These are phyloP conservation scores for Nicotiana paniculata DNA, from an alignment of 257 asterid species.

Conservation along the genomic window DNA sequence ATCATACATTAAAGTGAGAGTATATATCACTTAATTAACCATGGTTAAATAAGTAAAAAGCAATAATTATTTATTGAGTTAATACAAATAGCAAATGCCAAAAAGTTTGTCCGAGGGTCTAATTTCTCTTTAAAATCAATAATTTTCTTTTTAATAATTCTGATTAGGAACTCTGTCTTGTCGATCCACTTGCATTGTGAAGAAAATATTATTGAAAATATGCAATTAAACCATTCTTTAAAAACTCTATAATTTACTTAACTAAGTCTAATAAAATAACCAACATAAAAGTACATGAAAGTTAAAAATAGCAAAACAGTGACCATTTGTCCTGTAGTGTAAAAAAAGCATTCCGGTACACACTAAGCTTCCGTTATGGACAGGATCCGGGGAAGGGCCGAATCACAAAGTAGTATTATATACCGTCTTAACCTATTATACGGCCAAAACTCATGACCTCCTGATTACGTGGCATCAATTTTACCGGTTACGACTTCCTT, in stretches of 20 bases:
- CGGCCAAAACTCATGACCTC: too few species aligned
- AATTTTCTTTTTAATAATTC: background rate
- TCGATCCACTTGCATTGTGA: background rate
- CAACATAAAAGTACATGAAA: background rate
- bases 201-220: background rate
- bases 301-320: background rate
- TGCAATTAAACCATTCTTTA: background rate
- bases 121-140: background rate
- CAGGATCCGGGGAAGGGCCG: too few species aligned
- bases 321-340: conserved; percentile 14
- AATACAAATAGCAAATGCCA: too few species aligned
- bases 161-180: background rate
- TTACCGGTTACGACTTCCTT: too few species aligned
- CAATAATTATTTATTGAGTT: too few species aligned
- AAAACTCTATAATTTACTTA: background rate
- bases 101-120: background rate
- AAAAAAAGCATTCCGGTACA: too few species aligned
- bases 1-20: background rate
- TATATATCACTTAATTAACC: background rate
- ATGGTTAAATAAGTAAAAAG: background rate
- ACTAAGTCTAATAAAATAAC: background rate
- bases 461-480: too few species aligned
- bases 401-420: too few species aligned
- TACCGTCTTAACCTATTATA: too few species aligned
- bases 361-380: too few species aligned